Conservation (phyloP, 2,329 filamentous ascomycete species). For the Botrytis elliptica region DNA sequence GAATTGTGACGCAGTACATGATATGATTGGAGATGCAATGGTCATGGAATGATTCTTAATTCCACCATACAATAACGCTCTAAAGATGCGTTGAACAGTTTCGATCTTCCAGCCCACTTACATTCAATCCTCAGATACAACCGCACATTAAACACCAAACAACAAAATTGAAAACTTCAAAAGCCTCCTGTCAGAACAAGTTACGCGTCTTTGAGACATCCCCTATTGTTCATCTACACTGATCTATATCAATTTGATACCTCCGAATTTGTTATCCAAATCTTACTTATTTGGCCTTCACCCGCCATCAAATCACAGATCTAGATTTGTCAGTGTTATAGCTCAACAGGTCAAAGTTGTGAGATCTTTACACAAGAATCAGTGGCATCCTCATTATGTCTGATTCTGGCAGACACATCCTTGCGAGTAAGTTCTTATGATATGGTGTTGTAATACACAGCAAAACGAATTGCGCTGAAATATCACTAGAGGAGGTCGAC, state of each 20-base stretch:
- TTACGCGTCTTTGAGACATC: too few relatives aligned
- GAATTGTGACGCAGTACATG: neutral
- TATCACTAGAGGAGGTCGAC: neutral
- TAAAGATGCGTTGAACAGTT: neutral
- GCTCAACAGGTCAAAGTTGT: neutral
- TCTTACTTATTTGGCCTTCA: neutral
- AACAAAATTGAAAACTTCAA: neutral
- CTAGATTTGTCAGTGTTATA: neutral
- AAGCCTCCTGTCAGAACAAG: accelerated
- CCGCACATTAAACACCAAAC: neutral
- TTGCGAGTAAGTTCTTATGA: neutral
- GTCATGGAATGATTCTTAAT: neutral
- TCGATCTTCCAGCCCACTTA: too few relatives aligned
- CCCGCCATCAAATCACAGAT: neutral
- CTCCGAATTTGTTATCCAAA: too few relatives aligned
- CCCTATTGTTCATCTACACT: too few relatives aligned
- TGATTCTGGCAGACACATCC: neutral
- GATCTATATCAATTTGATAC: too few relatives aligned
- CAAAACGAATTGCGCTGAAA: neutral
- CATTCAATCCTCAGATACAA: neutral
- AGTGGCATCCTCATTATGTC: neutral
- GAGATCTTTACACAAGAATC: neutral
- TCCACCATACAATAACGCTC: accelerated
- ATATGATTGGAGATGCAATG: neutral
- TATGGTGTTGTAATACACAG: neutral